Conservation (phyloP, 2,329 filamentous ascomycete species). For the Stachybotrys chartarum region DNA sequence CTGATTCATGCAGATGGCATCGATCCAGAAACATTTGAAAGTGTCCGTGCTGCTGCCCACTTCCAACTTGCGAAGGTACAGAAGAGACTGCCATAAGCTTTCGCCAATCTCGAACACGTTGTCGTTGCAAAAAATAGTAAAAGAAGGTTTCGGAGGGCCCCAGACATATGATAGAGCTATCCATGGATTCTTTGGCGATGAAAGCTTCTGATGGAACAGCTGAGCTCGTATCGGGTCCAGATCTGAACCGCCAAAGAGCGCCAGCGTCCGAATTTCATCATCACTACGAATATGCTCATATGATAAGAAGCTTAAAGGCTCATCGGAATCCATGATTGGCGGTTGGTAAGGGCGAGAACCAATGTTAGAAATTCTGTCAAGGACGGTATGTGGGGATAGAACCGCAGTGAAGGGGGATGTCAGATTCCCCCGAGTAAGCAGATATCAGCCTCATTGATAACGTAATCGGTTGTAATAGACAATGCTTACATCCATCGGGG, state of each 20-base stretch:
- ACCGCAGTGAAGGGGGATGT: too few relatives aligned
- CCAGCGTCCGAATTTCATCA: not conserved
- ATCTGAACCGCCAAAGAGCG: not conserved
- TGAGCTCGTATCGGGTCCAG: not conserved
- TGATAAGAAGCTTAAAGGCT: not conserved
- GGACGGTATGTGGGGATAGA: too few relatives aligned
- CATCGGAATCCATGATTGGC: not conserved
- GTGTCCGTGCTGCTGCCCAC: not conserved
- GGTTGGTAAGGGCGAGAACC: not conserved
- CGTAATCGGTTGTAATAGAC: too few relatives aligned
- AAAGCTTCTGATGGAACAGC: not conserved
- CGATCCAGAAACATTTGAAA: conserved; percentile 8
- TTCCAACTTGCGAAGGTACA: not conserved
- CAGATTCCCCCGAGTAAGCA: too few relatives aligned
- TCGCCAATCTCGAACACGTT: not conserved
- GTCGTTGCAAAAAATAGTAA: not conserved
- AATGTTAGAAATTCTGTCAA: too few relatives aligned
- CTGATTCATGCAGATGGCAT: conserved; percentile 15
- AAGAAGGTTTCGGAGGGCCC: not conserved
- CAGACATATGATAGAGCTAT: not conserved
- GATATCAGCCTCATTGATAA: too few relatives aligned
- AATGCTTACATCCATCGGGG: too few relatives aligned
- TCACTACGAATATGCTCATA: not conserved
- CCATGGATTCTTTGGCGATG: not conserved
- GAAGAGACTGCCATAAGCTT: not conserved